Conservation (phyloP, 164 flowering plant species). For the Liquidambar formosana region DNA sequence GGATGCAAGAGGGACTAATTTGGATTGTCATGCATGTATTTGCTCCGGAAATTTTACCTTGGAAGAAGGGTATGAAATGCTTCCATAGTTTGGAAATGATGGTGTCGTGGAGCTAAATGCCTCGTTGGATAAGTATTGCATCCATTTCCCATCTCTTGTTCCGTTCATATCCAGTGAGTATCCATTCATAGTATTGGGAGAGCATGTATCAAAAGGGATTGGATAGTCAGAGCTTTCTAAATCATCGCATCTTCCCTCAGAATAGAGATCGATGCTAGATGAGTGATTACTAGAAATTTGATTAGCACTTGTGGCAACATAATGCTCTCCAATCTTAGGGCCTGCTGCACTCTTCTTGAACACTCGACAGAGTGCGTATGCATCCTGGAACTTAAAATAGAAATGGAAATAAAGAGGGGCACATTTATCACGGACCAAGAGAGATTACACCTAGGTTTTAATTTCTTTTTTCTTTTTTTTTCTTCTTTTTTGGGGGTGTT, state of each 20-base stretch:
- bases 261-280: conserved; percentile 42
- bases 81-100: conserved; percentile 32
- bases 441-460: no score
- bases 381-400: conserved; percentile 53
- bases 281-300: conserved; percentile 38
- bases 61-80: conserved; percentile 44
- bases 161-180: conserved; percentile 18
- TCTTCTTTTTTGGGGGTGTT: no score
- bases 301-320: conserved; percentile 13
- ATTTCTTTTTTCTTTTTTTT: no score
- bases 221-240: conserved; percentile 36
- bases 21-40: no score
- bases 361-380: conserved; percentile 88
- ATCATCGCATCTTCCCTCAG: conserved; percentile 56
- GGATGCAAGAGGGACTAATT: no score
- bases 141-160: conserved; percentile 50
- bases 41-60: conserved; percentile 52
- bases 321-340: conserved; percentile 45
- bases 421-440: no score
- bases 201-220: conserved; percentile 31
- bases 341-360: conserved; percentile 65
- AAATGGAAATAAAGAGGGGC: neutral
- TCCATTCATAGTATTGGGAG: conserved; percentile 26
- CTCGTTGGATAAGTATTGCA: conserved; percentile 61
- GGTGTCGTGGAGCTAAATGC: conserved; percentile 40